These are phyloP conservation scores for Litchi chinensis DNA, from an alignment of 345 rosid species.

Conservation along the genomic window DNA sequence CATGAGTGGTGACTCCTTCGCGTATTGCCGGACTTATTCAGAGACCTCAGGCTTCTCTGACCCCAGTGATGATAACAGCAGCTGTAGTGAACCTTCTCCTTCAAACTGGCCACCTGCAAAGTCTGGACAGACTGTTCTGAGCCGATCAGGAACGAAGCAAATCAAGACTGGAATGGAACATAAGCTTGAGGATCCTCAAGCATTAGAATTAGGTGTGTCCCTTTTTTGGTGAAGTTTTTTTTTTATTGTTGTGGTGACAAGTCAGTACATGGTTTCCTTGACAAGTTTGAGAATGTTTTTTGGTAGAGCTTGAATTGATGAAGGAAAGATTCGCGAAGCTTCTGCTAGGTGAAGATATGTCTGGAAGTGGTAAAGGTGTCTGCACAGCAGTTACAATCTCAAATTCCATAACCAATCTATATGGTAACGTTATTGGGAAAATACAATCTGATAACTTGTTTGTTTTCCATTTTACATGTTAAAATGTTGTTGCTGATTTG, in stretches of 20 bases:
- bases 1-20: constrained; percentile 56
- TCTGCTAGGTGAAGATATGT: constrained; percentile 96
- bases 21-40: constrained; percentile 58
- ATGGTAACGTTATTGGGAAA: constrained; percentile 48
- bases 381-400: constrained; percentile 89
- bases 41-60: constrained; percentile 70
- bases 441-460: background rate
- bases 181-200: constrained; percentile 44
- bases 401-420: constrained; percentile 89
- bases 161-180: constrained; percentile 29
- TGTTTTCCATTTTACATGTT: background rate
- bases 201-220: constrained; percentile 56
- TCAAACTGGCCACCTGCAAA: constrained; percentile 49
- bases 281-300: background rate
- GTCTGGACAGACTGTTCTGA: constrained; percentile 32
- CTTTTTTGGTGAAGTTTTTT: background rate
- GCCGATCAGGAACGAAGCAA: constrained; percentile 39
- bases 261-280: background rate
- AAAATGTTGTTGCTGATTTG: background rate
- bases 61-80: constrained; percentile 55
- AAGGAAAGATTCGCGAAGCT: constrained; percentile 92
- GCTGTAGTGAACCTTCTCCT: constrained; percentile 65
- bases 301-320: constrained; percentile 79
- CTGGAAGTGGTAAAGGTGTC: constrained; percentile 94
- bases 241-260: background rate